Percentiles rank a stretch among this genome's conserved stretches.
These are phyloP conservation scores for Iris pallida DNA, from an alignment of 116 monocot genomes.

Conservation along the genomic window DNA sequence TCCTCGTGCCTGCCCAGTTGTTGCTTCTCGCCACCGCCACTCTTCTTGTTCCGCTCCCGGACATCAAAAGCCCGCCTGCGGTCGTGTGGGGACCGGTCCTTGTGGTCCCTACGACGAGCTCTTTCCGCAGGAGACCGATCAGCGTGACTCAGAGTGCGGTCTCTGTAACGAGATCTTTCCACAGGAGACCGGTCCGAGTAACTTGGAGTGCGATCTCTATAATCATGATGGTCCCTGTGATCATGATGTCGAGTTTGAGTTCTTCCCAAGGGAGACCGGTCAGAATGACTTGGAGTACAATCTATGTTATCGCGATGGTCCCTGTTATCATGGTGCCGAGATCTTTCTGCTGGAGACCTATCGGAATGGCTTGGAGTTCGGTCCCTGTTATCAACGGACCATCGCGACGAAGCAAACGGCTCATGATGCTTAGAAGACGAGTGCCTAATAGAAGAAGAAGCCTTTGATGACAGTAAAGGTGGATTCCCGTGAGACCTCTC, in stretches of 20 bases:
- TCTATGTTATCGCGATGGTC: no score
- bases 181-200: constrained; percentile 16
- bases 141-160: no score
- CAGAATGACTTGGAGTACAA: no score
- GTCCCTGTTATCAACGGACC: constrained; percentile 39
- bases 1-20: constrained; percentile 37
- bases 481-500: no score
- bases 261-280: no score
- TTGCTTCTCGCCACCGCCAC: constrained; percentile 33
- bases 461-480: constrained; percentile 26
- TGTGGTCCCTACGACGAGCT: no score
- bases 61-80: no score
- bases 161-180: no score
- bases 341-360: constrained; percentile 39
- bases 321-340: no score
- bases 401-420: constrained; percentile 25
- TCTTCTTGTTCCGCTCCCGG: constrained; percentile 36
- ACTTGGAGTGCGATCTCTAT: constrained; percentile 20
- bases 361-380: constrained; percentile 35
- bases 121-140: no score
- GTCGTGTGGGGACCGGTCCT: no score
- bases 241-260: constrained; percentile 15
- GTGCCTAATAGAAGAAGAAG: constrained; percentile 27
- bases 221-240: constrained; percentile 35
- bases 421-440: constrained; percentile 38